A percentile compares a stretch with the other conserved stretches of the same genome.
phyloP scores from a whole-genome alignment of 2,329 filamentous ascomycete species.

The Scopulariopsis brevicaulis region DNA sequence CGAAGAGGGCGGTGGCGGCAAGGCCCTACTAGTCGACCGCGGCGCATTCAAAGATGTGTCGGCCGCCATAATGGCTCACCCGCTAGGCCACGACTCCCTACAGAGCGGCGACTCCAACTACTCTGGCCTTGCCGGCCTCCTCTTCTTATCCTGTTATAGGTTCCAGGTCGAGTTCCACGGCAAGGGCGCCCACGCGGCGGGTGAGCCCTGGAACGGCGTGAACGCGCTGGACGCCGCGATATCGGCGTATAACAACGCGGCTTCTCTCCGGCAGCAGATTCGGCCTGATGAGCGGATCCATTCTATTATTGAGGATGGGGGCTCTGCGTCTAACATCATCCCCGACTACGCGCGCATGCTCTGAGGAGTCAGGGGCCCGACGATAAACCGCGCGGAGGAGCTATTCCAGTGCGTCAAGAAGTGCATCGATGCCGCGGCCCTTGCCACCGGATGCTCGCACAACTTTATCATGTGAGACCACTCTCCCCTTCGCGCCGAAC shows the following conservation, averaged over 20 bases:
- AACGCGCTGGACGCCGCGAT: constrained; percentile 26
- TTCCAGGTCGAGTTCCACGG: constrained; percentile 20
- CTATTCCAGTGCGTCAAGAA: constrained; percentile 19
- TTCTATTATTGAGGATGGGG: constrained; percentile 21
- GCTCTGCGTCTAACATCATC: constrained; percentile 25
- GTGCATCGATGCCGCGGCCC: constrained; percentile 22
- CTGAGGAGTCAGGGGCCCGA: too few species aligned
- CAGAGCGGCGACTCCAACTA: constrained; percentile 13
- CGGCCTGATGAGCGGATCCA: constrained; percentile 23
- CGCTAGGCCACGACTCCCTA: not conserved
- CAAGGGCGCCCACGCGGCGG: constrained; percentile 21
- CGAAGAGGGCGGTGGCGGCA: constrained; percentile 30
- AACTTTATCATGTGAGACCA: constrained; percentile 13
- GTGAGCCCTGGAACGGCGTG: constrained; percentile 22
- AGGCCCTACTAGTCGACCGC: constrained; percentile 13
- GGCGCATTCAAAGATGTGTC: constrained; percentile 16
- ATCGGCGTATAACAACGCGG: constrained; percentile 20
- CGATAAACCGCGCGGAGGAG: constrained; percentile 14
- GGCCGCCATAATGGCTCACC: constrained; percentile 18
- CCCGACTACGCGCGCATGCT: constrained; percentile 25
- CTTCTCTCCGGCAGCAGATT: constrained; percentile 25
- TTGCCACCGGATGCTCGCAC: constrained; percentile 18
- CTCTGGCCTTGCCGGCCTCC: constrained; percentile 18
- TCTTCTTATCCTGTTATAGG: too few species aligned
- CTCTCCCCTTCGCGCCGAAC: too few species aligned